Evolutionary conservation across 306 rosid species (phyloP).

Genomic region (Cercis canadensis): DNA sequence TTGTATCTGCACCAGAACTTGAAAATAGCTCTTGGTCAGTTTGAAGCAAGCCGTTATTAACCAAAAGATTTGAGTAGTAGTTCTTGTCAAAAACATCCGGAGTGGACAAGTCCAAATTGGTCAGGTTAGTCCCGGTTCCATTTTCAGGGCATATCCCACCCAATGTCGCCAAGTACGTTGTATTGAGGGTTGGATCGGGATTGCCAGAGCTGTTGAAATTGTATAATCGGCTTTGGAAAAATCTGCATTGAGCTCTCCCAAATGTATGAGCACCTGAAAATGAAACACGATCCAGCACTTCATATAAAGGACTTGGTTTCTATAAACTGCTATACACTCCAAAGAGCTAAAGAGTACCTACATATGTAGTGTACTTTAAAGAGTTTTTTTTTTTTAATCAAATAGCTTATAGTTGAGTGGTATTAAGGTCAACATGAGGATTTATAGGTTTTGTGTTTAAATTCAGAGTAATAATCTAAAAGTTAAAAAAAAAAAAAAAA

Average conservation of each 20-base stretch:
- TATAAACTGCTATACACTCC: no score
- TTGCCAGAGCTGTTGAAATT: slow-evolving; percentile 26
- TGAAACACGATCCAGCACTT: background rate
- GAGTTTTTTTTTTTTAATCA: no score
- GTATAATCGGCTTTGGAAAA: background rate
- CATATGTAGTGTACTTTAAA: no score
- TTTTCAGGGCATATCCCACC: slow-evolving; percentile 39
- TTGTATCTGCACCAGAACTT: slow-evolving; percentile 45
- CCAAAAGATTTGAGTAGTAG: slow-evolving; percentile 47
- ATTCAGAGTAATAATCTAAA: no score
- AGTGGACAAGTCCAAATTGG: slow-evolving; percentile 46
- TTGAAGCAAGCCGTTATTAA: slow-evolving; percentile 39
- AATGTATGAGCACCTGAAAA: slow-evolving; percentile 36
- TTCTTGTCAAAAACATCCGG: slow-evolving; percentile 47
- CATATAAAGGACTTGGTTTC: no score
- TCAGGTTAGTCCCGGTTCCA: slow-evolving; percentile 37
- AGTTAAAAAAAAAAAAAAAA: no score
- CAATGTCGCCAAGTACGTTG: slow-evolving; percentile 24
- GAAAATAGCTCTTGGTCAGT: slow-evolving; percentile 53
- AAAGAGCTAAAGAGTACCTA: no score
- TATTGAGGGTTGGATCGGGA: slow-evolving; percentile 49
- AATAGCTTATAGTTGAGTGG: no score
- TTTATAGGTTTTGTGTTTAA: no score
- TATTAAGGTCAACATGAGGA: no score
- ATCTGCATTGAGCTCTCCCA: slow-evolving; percentile 21